These are phyloP conservation scores for Dimargaris verticillata DNA, from an alignment of 192 early-diverging fungal species.

Conservation along the genomic window DNA sequence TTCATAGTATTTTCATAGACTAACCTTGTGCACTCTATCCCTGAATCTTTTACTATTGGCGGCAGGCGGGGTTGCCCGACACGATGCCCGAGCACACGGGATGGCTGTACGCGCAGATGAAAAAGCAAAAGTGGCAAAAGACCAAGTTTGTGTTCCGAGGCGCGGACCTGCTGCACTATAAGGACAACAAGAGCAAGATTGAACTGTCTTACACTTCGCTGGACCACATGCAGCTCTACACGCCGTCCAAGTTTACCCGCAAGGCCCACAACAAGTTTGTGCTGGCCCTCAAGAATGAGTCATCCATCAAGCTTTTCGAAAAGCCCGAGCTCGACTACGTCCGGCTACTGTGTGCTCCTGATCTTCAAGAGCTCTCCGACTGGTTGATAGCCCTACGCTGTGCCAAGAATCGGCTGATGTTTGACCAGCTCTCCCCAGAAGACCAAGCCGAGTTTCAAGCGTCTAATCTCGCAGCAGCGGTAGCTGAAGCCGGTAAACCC, in stretches of 20 bases:
- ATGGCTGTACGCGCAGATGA: conserved; percentile 1
- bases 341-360: conserved; percentile 1
- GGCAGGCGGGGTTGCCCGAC: background rate
- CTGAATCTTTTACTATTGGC: no score
- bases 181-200: conserved; percentile 9
- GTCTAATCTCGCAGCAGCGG: background rate
- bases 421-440: background rate
- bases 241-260: background rate
- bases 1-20: no score
- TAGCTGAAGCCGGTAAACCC: background rate
- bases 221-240: conserved; percentile 9
- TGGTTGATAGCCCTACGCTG: conserved; percentile 7
- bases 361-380: background rate
- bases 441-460: background rate
- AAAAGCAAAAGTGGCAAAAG: conserved; percentile 11
- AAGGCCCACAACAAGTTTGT: background rate
- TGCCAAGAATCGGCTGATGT: conserved; percentile 6
- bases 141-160: background rate
- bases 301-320: conserved; percentile 9
- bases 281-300: conserved; percentile 11
- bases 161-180: conserved; percentile 1
- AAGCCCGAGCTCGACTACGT: conserved; percentile 11
- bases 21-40: no score
- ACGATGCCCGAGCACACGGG: background rate
- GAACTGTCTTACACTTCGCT: conserved; percentile 7